A percentile compares a stretch with the other conserved stretches of the same genome.
Evolutionary conservation across 2,329 filamentous ascomycete species (phyloP).

Genomic region (Talaromyces amestolkiae): DNA sequence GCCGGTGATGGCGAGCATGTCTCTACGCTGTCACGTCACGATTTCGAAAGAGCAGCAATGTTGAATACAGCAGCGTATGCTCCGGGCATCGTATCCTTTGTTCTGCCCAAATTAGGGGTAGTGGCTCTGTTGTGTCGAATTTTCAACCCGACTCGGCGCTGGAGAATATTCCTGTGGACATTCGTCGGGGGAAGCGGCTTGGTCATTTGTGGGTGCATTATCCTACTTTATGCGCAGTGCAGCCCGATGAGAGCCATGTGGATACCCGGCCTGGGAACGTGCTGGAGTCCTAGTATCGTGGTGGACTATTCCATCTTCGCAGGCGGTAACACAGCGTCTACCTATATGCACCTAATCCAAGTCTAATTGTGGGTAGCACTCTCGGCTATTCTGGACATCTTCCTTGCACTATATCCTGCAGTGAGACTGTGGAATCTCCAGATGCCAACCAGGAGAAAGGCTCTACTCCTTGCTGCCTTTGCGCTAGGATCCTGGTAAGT

Average conservation of each 20-base stretch:
- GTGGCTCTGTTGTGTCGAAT: no score
- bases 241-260: conserved; percentile 5
- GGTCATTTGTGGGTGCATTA: background rate
- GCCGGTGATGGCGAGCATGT: no score
- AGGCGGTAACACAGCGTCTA: no score
- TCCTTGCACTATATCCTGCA: conserved; percentile 28
- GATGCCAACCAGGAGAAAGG: conserved; percentile 27
- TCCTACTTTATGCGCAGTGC: conserved; percentile 11
- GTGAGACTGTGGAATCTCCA: conserved; percentile 29
- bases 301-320: conserved; percentile 11
- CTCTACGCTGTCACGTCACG: no score
- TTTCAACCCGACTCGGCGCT: no score
- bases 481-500: conserved; percentile 29
- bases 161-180: no score
- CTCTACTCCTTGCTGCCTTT: conserved; percentile 24
- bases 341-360: no score
- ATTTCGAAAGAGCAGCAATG: no score
- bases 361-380: conserved; percentile 20
- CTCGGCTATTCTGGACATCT: conserved; percentile 29
- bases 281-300: conserved; percentile 10
- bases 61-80: no score
- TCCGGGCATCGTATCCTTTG: no score
- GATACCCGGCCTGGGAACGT: conserved; percentile 1
- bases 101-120: no score
- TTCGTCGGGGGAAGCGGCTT: no score